Evolutionary conservation across 2,329 filamentous ascomycete genomes (phyloP), one percentile per base, ranked within the genome.

Genomic region (Epichloe baconii): DNA sequence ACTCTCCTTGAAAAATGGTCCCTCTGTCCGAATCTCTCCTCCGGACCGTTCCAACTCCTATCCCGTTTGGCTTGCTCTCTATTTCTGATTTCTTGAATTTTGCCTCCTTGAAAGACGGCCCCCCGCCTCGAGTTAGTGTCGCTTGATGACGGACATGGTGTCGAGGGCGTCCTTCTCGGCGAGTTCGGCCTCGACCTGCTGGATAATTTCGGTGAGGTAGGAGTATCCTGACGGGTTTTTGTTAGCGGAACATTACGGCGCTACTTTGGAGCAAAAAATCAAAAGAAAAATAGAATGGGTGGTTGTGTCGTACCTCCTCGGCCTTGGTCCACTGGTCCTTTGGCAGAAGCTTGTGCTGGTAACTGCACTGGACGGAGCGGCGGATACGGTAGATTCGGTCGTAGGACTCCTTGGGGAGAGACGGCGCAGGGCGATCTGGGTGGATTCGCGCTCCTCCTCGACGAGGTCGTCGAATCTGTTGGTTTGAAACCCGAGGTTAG

Each of bases 321-420:
- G 71, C 60, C 70, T 77, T 80, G 60, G 75, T 80, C 78, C 78
- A 81, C 65, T 81, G 67, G 36, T 73, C 65, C 71, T 77, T 77
- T 66, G 80, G 78, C 51, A 84, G 74, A 55, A 83, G 71, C 72
- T 82, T 80, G 69, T 83, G 80, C 63, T 75, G 68, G 64, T 80
- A 69, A 62, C 75, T 79, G 69, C 73, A 75, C 74, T 98, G 93
- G 73, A 94, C 83, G 64, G 93, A 91, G 73, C 93, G 84, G 75
- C 93, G 88, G 71, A 98, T 82, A 66, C 93, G 90, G 84, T 89
- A 98, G 69, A 97, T 82, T 69, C 93, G 91, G 76, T 98, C 93
- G 75, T 97, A 97, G 64, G 84, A 79, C 68, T 93, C 88, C 77
- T 94, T 88, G 64, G 88, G 53, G 86, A 81, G 56, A 98, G 86